Conservation (phyloP, 106 monocot species). For the Allium sativum region DNA sequence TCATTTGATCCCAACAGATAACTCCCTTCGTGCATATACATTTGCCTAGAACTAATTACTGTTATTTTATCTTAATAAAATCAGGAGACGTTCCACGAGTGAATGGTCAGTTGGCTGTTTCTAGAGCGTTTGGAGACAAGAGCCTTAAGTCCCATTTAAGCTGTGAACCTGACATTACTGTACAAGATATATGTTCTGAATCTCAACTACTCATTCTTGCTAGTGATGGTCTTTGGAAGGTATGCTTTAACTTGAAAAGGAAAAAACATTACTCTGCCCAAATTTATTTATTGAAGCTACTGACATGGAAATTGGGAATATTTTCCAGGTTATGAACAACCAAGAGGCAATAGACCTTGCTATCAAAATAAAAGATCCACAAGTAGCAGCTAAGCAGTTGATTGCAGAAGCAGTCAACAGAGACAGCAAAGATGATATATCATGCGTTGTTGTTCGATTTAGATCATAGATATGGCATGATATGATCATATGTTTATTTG, state of each 20-base stretch:
- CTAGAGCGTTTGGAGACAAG: conserved; percentile 87
- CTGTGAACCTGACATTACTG: conserved; percentile 57
- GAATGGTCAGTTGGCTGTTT: conserved; percentile 72
- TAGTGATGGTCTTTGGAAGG: conserved; percentile 88
- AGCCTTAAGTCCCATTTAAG: conserved; percentile 56
- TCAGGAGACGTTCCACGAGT: conserved; percentile 82
- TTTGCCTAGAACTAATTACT: background rate
- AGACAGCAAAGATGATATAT: conserved; percentile 70
- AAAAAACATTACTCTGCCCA: background rate
- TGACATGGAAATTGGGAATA: background rate
- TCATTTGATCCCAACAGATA: too few species aligned
- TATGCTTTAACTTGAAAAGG: background rate
- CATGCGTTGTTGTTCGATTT: conserved; percentile 63
- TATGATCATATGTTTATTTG: too few species aligned
- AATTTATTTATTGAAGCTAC: background rate
- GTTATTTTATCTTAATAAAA: background rate
- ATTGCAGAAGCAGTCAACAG: conserved; percentile 41
- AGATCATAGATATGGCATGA: conserved; percentile 9
- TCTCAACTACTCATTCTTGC: conserved; percentile 61
- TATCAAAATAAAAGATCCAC: conserved; percentile 38
- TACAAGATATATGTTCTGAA: conserved; percentile 27
- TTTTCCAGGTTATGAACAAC: conserved; percentile 52
- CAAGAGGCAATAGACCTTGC: conserved; percentile 56
- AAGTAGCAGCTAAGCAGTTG: conserved; percentile 49
- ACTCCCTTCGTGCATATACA: too few species aligned